phyloP scores from a whole-genome alignment of 2,329 filamentous ascomycete species.

The Fusarium sp. region DNA sequence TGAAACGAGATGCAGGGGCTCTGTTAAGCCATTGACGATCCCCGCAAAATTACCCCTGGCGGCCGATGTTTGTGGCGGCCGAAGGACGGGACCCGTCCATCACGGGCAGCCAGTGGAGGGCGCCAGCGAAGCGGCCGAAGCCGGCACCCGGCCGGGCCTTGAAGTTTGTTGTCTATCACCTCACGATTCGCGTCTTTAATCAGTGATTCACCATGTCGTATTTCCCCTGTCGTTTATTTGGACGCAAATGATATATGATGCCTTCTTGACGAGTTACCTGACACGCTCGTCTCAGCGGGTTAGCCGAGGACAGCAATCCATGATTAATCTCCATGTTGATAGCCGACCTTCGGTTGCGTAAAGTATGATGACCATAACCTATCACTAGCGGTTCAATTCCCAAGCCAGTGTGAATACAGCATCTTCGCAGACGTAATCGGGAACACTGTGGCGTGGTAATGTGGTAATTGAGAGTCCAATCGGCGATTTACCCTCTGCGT shows the following conservation, averaged over 20 bases:
- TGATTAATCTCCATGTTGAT: not conserved
- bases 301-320: not conserved
- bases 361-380: not conserved
- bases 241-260: not conserved
- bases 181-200: not conserved
- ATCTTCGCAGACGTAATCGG: not conserved
- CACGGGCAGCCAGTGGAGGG: not conserved
- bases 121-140: conserved; percentile 15
- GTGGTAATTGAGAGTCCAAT: not conserved
- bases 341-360: not conserved
- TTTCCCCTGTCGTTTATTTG: not conserved
- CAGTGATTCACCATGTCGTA: not conserved
- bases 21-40: conserved; percentile 3
- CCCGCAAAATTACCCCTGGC: conserved; percentile 31
- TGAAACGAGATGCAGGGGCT: conserved; percentile 8
- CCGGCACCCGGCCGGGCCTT: not conserved
- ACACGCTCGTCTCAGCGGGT: not conserved
- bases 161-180: not conserved
- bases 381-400: not conserved
- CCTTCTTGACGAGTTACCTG: not conserved
- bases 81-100: conserved; percentile 8
- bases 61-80: not conserved
- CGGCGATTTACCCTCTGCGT: not conserved
- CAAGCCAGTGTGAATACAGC: not conserved
- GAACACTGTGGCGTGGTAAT: not conserved